Percentiles rank a stretch among this genome's conserved stretches.
Evolutionary conservation across 768 basidiomycete genomes (phyloP).

Genomic region (Mycena chlorophos): DNA sequence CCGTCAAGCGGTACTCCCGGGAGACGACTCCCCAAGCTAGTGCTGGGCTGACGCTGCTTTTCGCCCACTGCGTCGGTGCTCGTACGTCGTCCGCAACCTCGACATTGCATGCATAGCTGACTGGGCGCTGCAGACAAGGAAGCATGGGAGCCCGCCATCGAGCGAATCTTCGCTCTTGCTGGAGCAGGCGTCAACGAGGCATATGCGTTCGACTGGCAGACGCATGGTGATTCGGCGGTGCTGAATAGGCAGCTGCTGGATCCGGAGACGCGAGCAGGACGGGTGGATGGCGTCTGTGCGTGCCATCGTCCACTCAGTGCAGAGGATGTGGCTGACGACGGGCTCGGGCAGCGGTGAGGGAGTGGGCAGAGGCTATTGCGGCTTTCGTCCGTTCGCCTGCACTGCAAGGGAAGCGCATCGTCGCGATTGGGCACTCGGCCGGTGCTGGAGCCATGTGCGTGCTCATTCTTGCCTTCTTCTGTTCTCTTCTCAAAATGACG

Average conservation of each 20-base stretch:
- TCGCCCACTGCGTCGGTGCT: constrained; percentile 17
- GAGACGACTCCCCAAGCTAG: background rate
- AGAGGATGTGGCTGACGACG: background rate
- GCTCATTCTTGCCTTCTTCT: background rate
- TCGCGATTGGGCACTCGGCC: constrained; percentile 46
- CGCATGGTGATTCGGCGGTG: constrained; percentile 49
- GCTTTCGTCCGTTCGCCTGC: constrained; percentile 34
- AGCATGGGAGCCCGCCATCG: constrained; percentile 53
- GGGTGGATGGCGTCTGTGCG: constrained; percentile 36
- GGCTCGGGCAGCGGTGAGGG: constrained; percentile 33
- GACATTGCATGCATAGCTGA: background rate
- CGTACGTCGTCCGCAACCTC: constrained; percentile 1
- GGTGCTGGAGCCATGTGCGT: constrained; percentile 43
- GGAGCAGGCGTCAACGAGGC: constrained; percentile 41
- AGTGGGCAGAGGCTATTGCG: constrained; percentile 39
- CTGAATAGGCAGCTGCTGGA: constrained; percentile 39
- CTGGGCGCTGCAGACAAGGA: constrained; percentile 46
- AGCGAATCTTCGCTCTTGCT: constrained; percentile 33
- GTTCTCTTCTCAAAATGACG: background rate
- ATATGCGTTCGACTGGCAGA: constrained; percentile 54
- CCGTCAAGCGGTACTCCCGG: constrained; percentile 12
- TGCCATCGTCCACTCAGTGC: background rate
- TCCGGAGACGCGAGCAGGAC: constrained; percentile 26
- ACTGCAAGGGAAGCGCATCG: constrained; percentile 37
- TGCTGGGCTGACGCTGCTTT: constrained; percentile 8